A percentile compares a stretch with the other conserved stretches of the same genome.
phyloP scores from a whole-genome alignment of 768 basidiomycete species.

The Rhizopogon rudus region DNA sequence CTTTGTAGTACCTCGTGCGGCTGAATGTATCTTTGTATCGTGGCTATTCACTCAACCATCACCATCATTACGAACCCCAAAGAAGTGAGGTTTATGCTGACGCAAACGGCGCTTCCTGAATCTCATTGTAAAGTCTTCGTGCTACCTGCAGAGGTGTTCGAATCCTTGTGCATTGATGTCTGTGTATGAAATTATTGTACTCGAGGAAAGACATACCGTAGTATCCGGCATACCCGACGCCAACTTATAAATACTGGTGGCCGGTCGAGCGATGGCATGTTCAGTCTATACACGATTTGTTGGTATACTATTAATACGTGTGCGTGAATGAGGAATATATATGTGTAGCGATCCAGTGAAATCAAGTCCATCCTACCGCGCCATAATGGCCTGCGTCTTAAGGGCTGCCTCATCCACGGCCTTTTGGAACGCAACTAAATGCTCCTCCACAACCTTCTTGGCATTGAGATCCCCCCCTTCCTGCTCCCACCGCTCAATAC shows the following conservation, averaged over 20 bases:
- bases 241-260: neutral
- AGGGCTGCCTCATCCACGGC: conserved; percentile 67
- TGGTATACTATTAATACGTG: neutral
- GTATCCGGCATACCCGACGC: too few species aligned
- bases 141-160: too few species aligned
- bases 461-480: conserved; percentile 38
- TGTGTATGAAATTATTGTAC: too few species aligned
- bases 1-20: neutral
- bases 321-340: neutral
- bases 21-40: neutral
- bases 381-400: conserved; percentile 83
- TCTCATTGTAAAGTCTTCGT: too few species aligned
- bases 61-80: too few species aligned
- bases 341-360: neutral
- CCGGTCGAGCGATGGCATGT: neutral
- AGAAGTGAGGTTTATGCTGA: too few species aligned
- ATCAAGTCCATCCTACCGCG: conserved; percentile 28
- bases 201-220: too few species aligned
- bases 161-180: too few species aligned
- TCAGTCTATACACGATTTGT: neutral
- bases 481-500: conserved; percentile 80
- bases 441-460: conserved; percentile 61
- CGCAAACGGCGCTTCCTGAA: too few species aligned
- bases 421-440: conserved; percentile 68
- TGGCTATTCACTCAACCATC: neutral